A percentile compares a stretch with the other conserved stretches of the same genome.
Conservation (phyloP, 2,329 filamentous ascomycete genomes). For the Ambrosiella xylebori region DNA sequence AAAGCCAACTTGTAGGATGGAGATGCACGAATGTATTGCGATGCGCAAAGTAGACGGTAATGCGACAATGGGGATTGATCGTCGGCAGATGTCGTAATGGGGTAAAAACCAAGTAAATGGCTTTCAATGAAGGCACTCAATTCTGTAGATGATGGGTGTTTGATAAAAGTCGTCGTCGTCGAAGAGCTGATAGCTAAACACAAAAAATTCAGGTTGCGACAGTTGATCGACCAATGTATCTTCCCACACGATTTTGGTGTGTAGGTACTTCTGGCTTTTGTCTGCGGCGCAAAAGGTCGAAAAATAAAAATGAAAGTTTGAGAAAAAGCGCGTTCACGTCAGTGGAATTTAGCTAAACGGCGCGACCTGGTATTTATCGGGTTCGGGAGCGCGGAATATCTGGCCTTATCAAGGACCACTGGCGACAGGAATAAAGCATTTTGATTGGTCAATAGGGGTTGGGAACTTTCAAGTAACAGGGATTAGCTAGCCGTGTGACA, state of each 20-base stretch:
- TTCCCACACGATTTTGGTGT: slow-evolving; percentile 9
- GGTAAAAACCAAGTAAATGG: slow-evolving; percentile 9
- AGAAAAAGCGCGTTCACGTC: slow-evolving; percentile 15
- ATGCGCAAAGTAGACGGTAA: slow-evolving; percentile 1
- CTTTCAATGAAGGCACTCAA: not conserved
- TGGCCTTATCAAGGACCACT: slow-evolving; percentile 12
- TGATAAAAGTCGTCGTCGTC: not conserved
- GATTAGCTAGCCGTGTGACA: not conserved
- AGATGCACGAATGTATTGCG: not conserved
- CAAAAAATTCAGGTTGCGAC: not conserved
- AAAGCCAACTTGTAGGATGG: not conserved
- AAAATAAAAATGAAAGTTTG: slow-evolving; percentile 12
- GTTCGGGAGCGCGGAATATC: slow-evolving; percentile 13
- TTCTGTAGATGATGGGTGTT: not conserved
- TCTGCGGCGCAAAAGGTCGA: slow-evolving; percentile 7
- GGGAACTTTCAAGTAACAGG: not conserved
- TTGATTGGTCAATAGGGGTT: slow-evolving; percentile 9
- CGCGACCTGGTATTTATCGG: slow-evolving; percentile 16
- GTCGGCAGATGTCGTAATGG: not conserved
- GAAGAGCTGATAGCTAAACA: not conserved
- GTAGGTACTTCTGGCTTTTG: slow-evolving; percentile 7
- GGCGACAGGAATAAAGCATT: not conserved
- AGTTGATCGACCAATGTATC: slow-evolving; percentile 8
- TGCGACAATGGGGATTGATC: not conserved
- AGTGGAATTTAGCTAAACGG: slow-evolving; percentile 13